Conservation (phyloP, 2,329 filamentous ascomycete genomes). For the Pseudogymnoascus sp. region DNA sequence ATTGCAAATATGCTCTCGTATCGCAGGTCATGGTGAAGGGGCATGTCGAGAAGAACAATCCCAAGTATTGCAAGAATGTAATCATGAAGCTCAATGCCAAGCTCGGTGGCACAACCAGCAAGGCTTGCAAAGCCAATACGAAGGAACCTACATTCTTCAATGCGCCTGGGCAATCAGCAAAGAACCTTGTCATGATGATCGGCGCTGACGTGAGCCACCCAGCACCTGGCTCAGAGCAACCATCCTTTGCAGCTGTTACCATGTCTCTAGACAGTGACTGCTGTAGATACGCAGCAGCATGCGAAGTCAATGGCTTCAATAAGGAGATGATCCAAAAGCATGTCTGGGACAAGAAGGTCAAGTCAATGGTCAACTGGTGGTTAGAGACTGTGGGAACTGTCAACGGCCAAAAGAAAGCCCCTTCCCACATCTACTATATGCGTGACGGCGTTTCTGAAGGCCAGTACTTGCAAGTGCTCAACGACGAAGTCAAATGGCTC, state of each 20-base stretch:
- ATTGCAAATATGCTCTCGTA: constrained; percentile 74
- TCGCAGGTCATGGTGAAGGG: constrained; percentile 71
- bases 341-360: constrained; percentile 47
- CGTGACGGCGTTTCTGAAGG: constrained; percentile 88
- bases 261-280: constrained; percentile 65
- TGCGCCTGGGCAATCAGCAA: neutral
- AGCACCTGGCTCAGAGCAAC: constrained; percentile 53
- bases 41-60: constrained; percentile 60
- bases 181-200: constrained; percentile 58
- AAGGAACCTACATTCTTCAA: constrained; percentile 1
- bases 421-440: constrained; percentile 79
- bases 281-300: constrained; percentile 68
- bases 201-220: constrained; percentile 88
- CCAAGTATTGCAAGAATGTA: constrained; percentile 88
- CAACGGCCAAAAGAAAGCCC: constrained; percentile 42
- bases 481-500: constrained; percentile 54
- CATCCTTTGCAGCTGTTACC: constrained; percentile 82
- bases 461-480: constrained; percentile 71
- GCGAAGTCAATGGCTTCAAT: constrained; percentile 75
- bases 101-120: constrained; percentile 70
- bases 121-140: constrained; percentile 18
- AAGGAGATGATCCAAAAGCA: constrained; percentile 59
- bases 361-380: constrained; percentile 61
- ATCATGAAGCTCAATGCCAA: constrained; percentile 97
- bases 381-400: constrained; percentile 33